Evolutionary conservation across 2,329 filamentous ascomycete genomes (phyloP), one percentile per base, ranked within the genome.

Genomic region (Ceratocystis smalleyi): DNA sequence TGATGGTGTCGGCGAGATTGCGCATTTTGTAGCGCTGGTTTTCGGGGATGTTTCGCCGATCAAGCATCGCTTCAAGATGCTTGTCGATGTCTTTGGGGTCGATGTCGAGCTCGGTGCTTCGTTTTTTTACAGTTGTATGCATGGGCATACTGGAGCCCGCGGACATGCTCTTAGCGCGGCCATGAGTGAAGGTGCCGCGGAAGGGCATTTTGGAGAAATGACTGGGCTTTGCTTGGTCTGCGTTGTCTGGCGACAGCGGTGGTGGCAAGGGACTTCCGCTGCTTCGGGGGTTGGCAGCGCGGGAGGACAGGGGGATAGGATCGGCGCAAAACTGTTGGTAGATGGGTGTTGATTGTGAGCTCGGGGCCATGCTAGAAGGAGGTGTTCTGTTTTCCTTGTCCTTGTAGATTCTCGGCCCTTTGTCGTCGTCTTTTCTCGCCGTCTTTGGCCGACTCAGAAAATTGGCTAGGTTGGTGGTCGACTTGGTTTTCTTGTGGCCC

Each of bases 11-110:
- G 68, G 89, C 90, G 67, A 99, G 78, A 65, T 86, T 91, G 57
- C 92, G 83, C 91, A 99, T 96, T 76, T 95, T 95, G 74, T 92
- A 90, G 64, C 92, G 82, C 79, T 96, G 91, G 68, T 96, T 88
- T 71, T 95, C 89, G 2, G 92, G 91, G 64, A 97, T 95, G 70
- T 97, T 96, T 68, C 92, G 83, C 19, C 91, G 85, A 72, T 96
- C 90, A 74, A 95, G 73, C 74, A 83, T 79, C 2, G 80, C 82
- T 69, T 86, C 82, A 59, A 84, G 78, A 67, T 83, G 81, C 65
- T 74, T 75, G 67, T 82, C 77, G 49, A 84, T 79, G 67, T 83
- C 77, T 69, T 78, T 76, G n/a, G 78, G 76, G 64, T 81, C 76
- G 35, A 83, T 74, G n/a, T 69, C 67, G 6, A 71, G 71, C 57